Base-by-base conservation (phyloP, 192 early-diverging fungal genomes). In the Funneliformis geosporum region DNA sequence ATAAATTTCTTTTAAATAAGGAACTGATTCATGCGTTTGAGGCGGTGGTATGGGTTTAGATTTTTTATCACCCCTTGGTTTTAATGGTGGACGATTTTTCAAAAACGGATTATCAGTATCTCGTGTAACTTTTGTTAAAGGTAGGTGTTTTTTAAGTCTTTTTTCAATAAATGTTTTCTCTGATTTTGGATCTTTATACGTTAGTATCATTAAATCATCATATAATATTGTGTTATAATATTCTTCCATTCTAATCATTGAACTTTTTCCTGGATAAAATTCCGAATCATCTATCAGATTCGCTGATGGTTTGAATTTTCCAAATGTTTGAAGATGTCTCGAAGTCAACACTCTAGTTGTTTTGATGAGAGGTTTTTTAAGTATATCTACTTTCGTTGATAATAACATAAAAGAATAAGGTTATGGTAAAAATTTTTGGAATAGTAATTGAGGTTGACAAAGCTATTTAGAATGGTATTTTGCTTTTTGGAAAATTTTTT, bases 1-100 rank as follows among this genome's bases (percentile, higher is more conserved):
- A 18, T 90, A 89, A 55, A 98, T 91, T 78, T 89, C 92, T 33
- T 90, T 76, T 61, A 97, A 82, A 11, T 83, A 83, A 39, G 96
- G 96, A 73, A 94, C 80, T 39, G 88, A 84, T 66, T 87, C 86
- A 38, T 91, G 86, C 23, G 89, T 85, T 33, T 90, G 91, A 14
- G 85, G 81, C n/a, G 89, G 91, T 46, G 84, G 82, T 68, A 84
- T 85, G 47, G 93, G 88, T 79, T 88, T 90, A 40, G 81, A 71
- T 59, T 81, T 82, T 61, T 84, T 86, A 25, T 85, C 86, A 76
- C 85, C 87, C 42, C 79, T 60, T 11, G 14, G 72, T 74, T 27
- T 16, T 16, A 27, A 18, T 59, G 43, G 23, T 39, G 60, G 33
- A 59, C 44, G n/a, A 62, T 76, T 76, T 47, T 16, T 76, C 2